Percentiles rank a stretch among this genome's conserved stretches.
phyloP scores from a whole-genome alignment of 768 basidiomycete genomes.

The Russula vinacea region DNA sequence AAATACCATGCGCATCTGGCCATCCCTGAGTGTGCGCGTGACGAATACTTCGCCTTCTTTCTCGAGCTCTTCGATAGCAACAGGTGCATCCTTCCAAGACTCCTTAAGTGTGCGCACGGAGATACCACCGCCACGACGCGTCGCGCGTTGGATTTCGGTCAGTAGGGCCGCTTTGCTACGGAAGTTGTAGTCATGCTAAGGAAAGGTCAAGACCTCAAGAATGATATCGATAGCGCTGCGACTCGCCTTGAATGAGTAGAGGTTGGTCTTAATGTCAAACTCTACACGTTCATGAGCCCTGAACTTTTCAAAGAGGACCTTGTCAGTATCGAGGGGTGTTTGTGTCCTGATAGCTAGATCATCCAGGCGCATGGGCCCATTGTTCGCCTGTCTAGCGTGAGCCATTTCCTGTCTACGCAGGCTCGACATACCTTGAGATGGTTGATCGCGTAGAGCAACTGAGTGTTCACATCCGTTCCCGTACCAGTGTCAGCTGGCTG shows the following conservation, averaged over 20 bases:
- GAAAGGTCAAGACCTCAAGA: constrained; percentile 12
- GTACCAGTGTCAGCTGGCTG: constrained; percentile 85
- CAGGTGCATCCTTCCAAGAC: constrained; percentile 84
- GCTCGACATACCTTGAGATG: constrained; percentile 62
- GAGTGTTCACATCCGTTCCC: constrained; percentile 80
- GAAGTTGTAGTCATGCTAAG: constrained; percentile 82
- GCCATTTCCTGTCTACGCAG: not conserved
- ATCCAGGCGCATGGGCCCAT: constrained; percentile 80
- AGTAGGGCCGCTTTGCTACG: constrained; percentile 79
- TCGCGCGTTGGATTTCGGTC: constrained; percentile 82
- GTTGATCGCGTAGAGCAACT: constrained; percentile 79
- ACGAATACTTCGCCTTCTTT: constrained; percentile 84
- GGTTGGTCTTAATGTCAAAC: constrained; percentile 77
- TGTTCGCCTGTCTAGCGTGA: constrained; percentile 48
- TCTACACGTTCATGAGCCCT: constrained; percentile 73
- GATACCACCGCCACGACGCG: constrained; percentile 79
- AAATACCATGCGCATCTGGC: constrained; percentile 79
- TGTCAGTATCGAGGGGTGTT: constrained; percentile 72
- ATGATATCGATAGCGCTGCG: constrained; percentile 5
- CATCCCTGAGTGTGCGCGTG: constrained; percentile 81
- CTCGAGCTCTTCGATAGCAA: constrained; percentile 85
- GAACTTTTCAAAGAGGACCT: constrained; percentile 73
- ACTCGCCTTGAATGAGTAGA: constrained; percentile 82
- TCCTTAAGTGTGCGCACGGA: constrained; percentile 83
- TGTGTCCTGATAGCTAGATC: constrained; percentile 81